These are phyloP conservation scores for Moringa oleifera DNA, from an alignment of 345 rosid genomes.

Conservation along the genomic window DNA sequence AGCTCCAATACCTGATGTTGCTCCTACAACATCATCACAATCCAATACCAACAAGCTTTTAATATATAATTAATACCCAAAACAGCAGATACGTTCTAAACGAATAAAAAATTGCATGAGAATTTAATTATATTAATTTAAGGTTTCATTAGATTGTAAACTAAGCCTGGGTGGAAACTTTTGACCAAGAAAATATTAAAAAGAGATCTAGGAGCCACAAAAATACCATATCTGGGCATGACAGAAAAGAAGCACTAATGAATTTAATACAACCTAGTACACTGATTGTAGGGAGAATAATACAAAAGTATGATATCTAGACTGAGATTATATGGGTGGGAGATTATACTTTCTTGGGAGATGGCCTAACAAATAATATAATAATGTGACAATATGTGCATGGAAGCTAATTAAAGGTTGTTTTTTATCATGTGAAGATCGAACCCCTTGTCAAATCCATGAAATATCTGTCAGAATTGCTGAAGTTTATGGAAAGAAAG, in stretches of 20 bases:
- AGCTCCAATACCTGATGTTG: conserved; percentile 88
- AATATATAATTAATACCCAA: no score
- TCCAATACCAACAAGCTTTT: background rate
- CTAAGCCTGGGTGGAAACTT: conserved; percentile 7
- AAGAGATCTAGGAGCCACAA: conserved; percentile 31
- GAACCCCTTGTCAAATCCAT: no score
- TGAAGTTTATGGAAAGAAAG: no score
- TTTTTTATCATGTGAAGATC: no score
- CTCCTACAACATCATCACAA: conserved; percentile 44
- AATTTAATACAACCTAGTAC: background rate
- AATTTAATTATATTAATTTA: no score
- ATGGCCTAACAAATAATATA: background rate
- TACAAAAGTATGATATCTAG: background rate
- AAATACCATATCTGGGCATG: no score
- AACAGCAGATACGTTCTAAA: no score
- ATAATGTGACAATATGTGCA: background rate
- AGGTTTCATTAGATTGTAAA: background rate
- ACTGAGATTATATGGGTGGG: background rate
- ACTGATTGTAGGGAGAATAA: conserved; percentile 1
- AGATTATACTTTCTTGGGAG: no score
- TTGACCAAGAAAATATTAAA: background rate
- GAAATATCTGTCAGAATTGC: no score
- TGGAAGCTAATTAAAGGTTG: no score
- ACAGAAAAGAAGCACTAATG: conserved; percentile 18
- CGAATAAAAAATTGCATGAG: background rate